Evolutionary conservation across 441 rosid species (phyloP).

Genomic region (Aleurites moluccanus): DNA sequence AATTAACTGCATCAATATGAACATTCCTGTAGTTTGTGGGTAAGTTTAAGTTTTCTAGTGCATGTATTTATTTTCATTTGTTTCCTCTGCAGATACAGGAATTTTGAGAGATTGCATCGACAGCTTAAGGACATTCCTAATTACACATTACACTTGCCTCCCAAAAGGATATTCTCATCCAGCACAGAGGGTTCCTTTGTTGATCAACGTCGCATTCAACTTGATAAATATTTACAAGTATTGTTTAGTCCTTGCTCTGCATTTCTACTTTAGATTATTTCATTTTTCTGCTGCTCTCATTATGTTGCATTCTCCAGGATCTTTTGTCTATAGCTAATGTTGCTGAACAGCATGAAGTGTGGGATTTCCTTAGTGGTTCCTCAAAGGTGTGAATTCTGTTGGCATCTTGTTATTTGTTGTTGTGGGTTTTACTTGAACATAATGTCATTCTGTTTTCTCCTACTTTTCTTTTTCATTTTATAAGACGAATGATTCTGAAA

Average conservation of each 20-base stretch:
- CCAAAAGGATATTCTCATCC: constrained; percentile 99
- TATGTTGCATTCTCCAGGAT: constrained; percentile 56
- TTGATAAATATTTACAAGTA: constrained; percentile 92
- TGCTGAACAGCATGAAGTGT: constrained; percentile 98
- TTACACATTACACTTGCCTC: constrained; percentile 93
- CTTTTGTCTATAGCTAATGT: constrained; percentile 95
- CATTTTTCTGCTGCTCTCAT: constrained; percentile 20
- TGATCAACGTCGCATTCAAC: constrained; percentile 97
- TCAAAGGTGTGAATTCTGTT: constrained; percentile 66
- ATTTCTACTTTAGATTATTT: constrained; percentile 17
- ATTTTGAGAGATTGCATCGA: constrained; percentile 91
- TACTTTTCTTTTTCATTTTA: not conserved
- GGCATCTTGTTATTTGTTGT: not conserved
- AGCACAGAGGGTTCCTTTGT: constrained; percentile 98
- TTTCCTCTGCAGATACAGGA: constrained; percentile 73
- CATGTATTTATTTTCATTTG: constrained; percentile 15
- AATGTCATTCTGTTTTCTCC: not conserved
- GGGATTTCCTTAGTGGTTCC: constrained; percentile 90
- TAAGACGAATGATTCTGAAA: constrained; percentile 23
- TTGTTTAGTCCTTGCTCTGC: constrained; percentile 22
- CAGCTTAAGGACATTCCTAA: constrained; percentile 96
- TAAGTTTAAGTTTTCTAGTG: constrained; percentile 1
- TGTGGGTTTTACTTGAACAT: not conserved
- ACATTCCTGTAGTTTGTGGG: constrained; percentile 12
- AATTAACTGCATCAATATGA: not conserved